phyloP scores from a whole-genome alignment of 768 basidiomycete species.

The Polyporus arcularius region DNA sequence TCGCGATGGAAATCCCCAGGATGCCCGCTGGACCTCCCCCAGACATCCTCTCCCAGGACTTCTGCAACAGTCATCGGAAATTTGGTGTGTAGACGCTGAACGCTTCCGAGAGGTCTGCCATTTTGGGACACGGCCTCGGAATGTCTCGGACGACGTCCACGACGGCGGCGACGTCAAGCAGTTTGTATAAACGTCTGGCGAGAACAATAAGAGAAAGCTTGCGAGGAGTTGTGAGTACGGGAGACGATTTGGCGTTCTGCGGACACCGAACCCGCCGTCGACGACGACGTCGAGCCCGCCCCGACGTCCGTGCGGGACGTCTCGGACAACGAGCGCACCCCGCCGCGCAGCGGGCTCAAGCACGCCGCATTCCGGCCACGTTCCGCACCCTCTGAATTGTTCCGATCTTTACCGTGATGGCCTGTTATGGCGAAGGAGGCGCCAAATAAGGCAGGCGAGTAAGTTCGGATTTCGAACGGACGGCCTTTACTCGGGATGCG shows the following conservation, averaged over 20 bases:
- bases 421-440: no score
- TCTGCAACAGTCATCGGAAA: no score
- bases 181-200: no score
- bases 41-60: no score
- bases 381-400: constrained; percentile 1
- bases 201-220: no score
- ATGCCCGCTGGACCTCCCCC: no score
- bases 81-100: no score
- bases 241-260: no score
- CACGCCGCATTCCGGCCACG: neutral
- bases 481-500: neutral
- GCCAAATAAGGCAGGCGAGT: neutral
- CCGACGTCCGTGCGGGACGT: constrained; percentile 3
- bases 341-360: neutral
- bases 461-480: neutral
- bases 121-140: neutral
- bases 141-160: constrained; percentile 6
- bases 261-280: no score
- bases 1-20: no score
- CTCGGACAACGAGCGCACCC: constrained; percentile 3
- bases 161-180: neutral
- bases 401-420: neutral
- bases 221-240: no score
- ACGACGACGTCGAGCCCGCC: neutral
- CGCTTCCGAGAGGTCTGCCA: no score